phyloP scores from a whole-genome alignment of 2,329 filamentous ascomycete genomes.

The Aspergillus novofumigatus region DNA sequence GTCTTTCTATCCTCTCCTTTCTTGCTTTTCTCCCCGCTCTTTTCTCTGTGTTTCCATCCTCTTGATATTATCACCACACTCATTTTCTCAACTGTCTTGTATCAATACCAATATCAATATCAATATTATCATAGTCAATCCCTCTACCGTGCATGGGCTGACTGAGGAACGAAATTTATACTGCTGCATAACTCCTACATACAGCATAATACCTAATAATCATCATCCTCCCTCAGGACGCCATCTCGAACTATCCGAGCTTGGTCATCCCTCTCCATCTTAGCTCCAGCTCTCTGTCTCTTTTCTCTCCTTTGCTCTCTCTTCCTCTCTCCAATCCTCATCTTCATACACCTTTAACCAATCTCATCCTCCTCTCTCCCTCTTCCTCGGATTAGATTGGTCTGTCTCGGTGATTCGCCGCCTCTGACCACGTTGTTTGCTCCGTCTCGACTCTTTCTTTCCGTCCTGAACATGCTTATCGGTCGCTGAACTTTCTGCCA shows the following conservation, averaged over 20 bases:
- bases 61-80: conserved; percentile 1
- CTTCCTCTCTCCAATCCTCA: conserved; percentile 5
- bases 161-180: neutral
- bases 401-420: neutral
- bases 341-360: conserved; percentile 5
- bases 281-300: neutral
- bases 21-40: neutral
- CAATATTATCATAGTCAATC: neutral
- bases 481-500: conserved; percentile 21
- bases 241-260: neutral
- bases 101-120: neutral
- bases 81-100: neutral
- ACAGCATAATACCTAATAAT: no score
- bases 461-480: conserved; percentile 22
- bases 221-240: neutral
- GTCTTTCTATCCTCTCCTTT: neutral
- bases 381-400: neutral
- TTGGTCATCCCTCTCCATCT: neutral
- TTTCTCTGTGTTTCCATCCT: conserved; percentile 1
- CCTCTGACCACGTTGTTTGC: conserved; percentile 4
- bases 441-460: conserved; percentile 2
- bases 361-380: conserved; percentile 11
- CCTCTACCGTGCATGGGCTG: neutral
- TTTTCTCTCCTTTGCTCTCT: neutral
- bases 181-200: neutral